Evolutionary conservation across 495 filamentous ascomycete genomes (phyloP), one percentile per base, ranked within the genome.

Genomic region (Talaromyces borbonicus): DNA sequence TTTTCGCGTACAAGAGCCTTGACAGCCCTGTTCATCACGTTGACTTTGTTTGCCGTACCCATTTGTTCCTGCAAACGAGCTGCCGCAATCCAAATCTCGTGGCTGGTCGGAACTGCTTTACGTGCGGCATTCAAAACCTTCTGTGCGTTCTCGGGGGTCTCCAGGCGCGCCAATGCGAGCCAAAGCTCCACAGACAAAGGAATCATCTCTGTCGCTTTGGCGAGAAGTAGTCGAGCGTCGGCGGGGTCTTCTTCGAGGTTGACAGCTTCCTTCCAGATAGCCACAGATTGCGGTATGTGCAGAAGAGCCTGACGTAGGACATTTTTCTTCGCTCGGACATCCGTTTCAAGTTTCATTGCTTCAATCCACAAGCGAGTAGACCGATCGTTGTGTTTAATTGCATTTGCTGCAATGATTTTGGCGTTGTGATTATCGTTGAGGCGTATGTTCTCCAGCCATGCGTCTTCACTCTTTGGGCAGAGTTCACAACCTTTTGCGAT

Each of bases 201-300:
- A 47, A 99, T 90, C 48, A 95, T 84, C 48, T 97, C 90, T 6
- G 87, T 88, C 3, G 92, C 93, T 65, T 94, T 93, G 8, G 87
- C 87, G 15, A 97, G 75, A 30, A 99, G 73, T 24, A 97, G 67
- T 48, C 80, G 75, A 6, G 90, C 92, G 66, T 95, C 87, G 5
- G 80, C 82, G 1, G 84, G 79, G 52, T 92, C 83, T 47, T 95
- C 89, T 56, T 95, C 90, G 31, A 96, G 67, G 51, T 97, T 97
- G 33, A 97, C 90, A n/a, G 89, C 82, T 56, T 92, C 85, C 60
- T 96, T 97, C 92, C 92, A 99, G 25, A 99, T 75, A 23, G 83
- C 80, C 20, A 96, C 89, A 0, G 90, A 96, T 52, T 93, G 84
- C 2, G 85, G 89, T 39, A 93, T 85, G 53, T 90, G 80, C 56